A percentile compares a stretch with the other conserved stretches of the same genome.
These are phyloP conservation scores for Trichoderma asperellum DNA, from an alignment of 2,329 filamentous ascomycete genomes.

Conservation along the genomic window DNA sequence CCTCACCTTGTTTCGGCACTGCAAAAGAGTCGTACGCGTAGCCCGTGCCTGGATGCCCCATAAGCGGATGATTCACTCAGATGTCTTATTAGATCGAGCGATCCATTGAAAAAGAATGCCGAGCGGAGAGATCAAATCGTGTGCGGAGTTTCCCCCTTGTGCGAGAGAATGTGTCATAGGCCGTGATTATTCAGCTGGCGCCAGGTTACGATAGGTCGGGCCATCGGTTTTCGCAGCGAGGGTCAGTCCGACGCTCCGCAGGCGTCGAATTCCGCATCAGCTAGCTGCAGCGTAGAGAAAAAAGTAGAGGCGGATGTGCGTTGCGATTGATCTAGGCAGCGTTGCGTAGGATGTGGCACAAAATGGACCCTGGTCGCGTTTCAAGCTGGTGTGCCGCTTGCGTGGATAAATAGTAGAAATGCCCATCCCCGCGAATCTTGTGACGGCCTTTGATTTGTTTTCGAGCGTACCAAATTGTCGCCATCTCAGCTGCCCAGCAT, in stretches of 20 bases:
- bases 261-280: slow-evolving; percentile 14
- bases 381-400: slow-evolving; percentile 11
- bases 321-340: neutral
- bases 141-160: slow-evolving; percentile 23
- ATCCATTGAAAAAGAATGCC: neutral
- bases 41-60: neutral
- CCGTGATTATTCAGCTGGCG: slow-evolving; percentile 15
- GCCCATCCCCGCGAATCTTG: neutral
- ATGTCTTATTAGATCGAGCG: neutral
- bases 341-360: neutral
- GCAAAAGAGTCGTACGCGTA: neutral
- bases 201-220: slow-evolving; percentile 16
- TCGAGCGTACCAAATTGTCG: neutral
- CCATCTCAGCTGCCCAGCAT: neutral
- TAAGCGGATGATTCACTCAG: neutral
- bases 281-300: neutral
- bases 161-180: slow-evolving; percentile 6
- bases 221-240: slow-evolving; percentile 20
- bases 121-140: neutral
- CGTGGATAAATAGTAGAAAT: neutral
- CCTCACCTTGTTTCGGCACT: neutral
- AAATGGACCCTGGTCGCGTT: slow-evolving; percentile 15
- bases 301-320: neutral
- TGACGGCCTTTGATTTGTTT: neutral
- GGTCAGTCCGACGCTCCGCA: slow-evolving; percentile 23